Percentiles rank a stretch among this genome's conserved stretches.
Evolutionary conservation across 257 asterid species (phyloP).

Genomic region (Lycium barbarum): DNA sequence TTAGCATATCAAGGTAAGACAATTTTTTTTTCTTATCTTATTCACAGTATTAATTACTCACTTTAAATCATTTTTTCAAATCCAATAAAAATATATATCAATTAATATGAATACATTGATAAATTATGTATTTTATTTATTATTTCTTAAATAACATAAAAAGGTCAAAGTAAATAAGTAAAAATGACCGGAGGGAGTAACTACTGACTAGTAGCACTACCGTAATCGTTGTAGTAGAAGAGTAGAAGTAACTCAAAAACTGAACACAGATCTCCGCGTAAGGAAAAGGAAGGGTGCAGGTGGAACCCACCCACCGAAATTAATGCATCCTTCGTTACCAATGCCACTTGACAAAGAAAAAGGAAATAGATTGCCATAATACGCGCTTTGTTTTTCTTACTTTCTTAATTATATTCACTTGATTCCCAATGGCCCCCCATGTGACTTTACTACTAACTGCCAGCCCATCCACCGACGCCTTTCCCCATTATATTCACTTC

Average conservation of each 20-base stretch:
- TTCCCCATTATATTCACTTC: constrained; percentile 17
- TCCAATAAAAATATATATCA: too few species aligned
- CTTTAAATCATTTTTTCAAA: too few species aligned
- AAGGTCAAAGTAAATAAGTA: too few species aligned
- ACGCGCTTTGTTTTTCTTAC: constrained; percentile 47
- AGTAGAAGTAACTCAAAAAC: neutral
- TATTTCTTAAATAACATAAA: too few species aligned
- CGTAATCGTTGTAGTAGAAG: too few species aligned
- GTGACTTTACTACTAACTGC: constrained; percentile 42
- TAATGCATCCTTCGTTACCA: neutral
- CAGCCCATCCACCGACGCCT: constrained; percentile 49
- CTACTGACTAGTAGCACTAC: too few species aligned
- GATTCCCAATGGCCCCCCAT: constrained; percentile 31
- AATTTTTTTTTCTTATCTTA: too few species aligned
- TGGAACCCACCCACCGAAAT: constrained; percentile 53
- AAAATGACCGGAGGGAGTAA: too few species aligned
- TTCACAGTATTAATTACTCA: too few species aligned
- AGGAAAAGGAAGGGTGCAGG: neutral
- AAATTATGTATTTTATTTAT: too few species aligned
- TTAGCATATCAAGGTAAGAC: too few species aligned
- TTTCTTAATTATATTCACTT: constrained; percentile 6
- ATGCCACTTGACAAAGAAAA: neutral
- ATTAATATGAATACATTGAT: too few species aligned
- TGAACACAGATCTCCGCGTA: constrained; percentile 31
- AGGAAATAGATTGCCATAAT: constrained; percentile 22